A percentile compares a stretch with the other conserved stretches of the same genome.
Conservation (phyloP, 257 asterid genomes). For the Solanum medicagineum region DNA sequence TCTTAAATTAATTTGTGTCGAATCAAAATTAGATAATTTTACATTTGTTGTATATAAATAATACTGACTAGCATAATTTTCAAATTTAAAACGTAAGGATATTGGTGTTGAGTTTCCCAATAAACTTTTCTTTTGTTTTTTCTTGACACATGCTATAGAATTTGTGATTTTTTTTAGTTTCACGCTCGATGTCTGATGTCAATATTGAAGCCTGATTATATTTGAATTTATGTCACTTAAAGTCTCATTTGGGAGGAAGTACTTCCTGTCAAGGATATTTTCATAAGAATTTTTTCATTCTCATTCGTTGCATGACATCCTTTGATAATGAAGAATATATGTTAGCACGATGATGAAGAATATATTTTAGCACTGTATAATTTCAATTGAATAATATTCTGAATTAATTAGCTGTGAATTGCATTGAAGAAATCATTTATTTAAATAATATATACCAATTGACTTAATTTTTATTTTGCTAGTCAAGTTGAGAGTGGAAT, state of each 20-base stretch:
- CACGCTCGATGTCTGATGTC: rapidly evolving
- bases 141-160: neutral
- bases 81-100: neutral
- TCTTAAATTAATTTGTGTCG: too few relatives aligned
- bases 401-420: neutral
- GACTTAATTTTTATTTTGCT: neutral
- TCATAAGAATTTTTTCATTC: too few relatives aligned
- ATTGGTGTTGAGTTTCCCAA: neutral
- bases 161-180: neutral
- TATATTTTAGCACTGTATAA: neutral
- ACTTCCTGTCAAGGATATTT: too few relatives aligned
- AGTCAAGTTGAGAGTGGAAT: neutral
- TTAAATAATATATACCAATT: neutral
- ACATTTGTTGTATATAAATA: neutral
- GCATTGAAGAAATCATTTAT: too few relatives aligned
- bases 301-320: too few relatives aligned
- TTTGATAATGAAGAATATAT: neutral
- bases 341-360: too few relatives aligned
- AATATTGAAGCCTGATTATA: too few relatives aligned
- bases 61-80: neutral
- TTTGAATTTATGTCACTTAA: too few relatives aligned
- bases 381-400: neutral
- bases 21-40: too few relatives aligned
- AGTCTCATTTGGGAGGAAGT: too few relatives aligned
- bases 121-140: neutral